A percentile compares a stretch with the other conserved stretches of the same genome.
These are phyloP conservation scores for Cladosporium oxysporum DNA, from an alignment of 2,329 filamentous ascomycete species.

Conservation along the genomic window DNA sequence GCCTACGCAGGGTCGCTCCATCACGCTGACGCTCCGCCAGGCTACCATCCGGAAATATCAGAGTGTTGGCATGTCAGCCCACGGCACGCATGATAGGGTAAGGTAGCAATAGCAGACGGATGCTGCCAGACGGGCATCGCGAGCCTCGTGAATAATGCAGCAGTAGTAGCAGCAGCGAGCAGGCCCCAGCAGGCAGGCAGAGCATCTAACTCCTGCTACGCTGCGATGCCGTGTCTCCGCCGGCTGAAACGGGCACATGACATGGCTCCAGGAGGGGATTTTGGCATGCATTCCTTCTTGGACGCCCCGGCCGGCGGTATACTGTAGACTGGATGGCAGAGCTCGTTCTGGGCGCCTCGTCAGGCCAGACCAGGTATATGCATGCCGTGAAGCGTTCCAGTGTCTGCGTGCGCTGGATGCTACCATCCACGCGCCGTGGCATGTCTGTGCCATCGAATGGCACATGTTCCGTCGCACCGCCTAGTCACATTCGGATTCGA, in stretches of 20 bases:
- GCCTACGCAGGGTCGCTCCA: slow-evolving; percentile 5
- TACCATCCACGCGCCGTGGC: slow-evolving; percentile 13
- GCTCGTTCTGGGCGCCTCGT: background rate
- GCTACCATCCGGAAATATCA: slow-evolving; percentile 3
- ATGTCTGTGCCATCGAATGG: slow-evolving; percentile 10
- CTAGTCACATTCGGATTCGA: background rate
- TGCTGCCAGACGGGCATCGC: background rate
- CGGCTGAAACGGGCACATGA: background rate
- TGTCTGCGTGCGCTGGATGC: background rate
- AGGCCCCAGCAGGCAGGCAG: background rate
- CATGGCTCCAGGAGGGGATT: background rate
- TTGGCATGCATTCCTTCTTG: background rate
- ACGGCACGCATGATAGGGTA: background rate
- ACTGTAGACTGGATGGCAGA: background rate
- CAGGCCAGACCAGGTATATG: slow-evolving; percentile 1
- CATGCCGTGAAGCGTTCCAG: slow-evolving; percentile 7
- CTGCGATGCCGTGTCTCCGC: slow-evolving; percentile 3
- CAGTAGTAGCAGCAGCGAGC: background rate
- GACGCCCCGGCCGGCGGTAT: background rate
- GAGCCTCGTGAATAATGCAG: background rate
- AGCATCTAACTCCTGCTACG: background rate
- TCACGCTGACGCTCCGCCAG: slow-evolving; percentile 11
- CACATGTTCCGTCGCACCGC: slow-evolving; percentile 2
- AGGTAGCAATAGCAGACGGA: background rate
- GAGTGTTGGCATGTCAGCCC: slow-evolving; percentile 11